Evolutionary conservation across 495 filamentous ascomycete genomes (phyloP).

Genomic region (Talaromyces nanjingensis): DNA sequence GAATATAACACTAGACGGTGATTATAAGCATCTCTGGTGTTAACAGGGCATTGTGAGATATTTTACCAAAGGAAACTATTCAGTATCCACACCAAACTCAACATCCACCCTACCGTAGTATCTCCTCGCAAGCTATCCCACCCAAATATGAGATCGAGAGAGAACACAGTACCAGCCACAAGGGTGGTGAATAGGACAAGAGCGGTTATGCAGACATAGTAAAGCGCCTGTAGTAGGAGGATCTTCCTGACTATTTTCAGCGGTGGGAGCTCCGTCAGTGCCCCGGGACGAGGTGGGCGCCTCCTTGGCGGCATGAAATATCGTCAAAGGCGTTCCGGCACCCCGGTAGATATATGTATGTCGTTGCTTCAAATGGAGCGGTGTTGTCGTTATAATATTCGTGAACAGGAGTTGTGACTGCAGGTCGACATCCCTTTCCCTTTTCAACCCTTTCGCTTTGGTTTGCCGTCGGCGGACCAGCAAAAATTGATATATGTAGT

Average conservation of each 20-base stretch:
- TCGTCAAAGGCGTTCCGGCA: background rate
- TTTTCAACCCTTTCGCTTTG: background rate
- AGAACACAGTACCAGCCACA: conserved; percentile 69
- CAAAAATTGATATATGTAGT: background rate
- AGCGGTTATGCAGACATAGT: conserved; percentile 67
- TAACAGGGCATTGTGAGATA: background rate
- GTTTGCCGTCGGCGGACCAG: background rate
- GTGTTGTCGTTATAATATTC: background rate
- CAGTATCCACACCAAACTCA: conserved; percentile 81
- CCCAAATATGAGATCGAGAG: conserved; percentile 62
- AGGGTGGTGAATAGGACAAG: conserved; percentile 85
- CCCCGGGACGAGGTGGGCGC: conserved; percentile 70
- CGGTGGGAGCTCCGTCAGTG: conserved; percentile 73
- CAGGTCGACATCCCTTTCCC: background rate
- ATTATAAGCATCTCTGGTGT: conserved; percentile 5
- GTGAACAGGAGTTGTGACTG: background rate
- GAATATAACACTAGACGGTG: conserved; percentile 49
- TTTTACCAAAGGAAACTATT: conserved; percentile 70
- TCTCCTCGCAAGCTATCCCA: conserved; percentile 83
- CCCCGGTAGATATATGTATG: background rate
- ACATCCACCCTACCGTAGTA: conserved; percentile 85
- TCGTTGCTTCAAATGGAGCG: background rate
- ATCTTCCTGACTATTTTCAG: conserved; percentile 85
- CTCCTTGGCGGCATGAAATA: conserved; percentile 66
- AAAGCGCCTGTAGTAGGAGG: conserved; percentile 71